These are phyloP conservation scores for Ustilago bromivora DNA, from an alignment of 1,284 basidiomycete genomes.

Conservation along the genomic window DNA sequence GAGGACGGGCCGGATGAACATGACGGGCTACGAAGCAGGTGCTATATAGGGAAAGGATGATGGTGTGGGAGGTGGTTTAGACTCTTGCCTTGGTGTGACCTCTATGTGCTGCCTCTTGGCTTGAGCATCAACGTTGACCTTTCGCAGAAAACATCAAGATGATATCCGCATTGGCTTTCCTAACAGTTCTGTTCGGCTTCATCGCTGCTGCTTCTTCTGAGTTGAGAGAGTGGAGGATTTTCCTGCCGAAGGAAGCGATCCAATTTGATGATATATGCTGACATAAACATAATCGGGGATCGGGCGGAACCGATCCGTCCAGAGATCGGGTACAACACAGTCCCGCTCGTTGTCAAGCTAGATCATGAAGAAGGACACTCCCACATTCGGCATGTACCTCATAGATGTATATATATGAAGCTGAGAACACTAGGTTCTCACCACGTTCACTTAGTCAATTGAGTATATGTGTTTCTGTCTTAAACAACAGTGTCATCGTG, in stretches of 20 bases:
- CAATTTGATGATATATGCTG: not conserved
- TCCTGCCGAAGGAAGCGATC: not conserved
- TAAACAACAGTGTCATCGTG: too few species aligned
- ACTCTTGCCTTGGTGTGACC: not conserved
- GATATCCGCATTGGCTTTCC: not conserved
- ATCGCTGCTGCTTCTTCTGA: not conserved
- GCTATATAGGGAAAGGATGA: not conserved
- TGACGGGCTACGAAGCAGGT: conserved; percentile 5
- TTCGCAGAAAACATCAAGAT: not conserved
- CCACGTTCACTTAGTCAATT: too few species aligned
- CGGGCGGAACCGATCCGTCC: too few species aligned
- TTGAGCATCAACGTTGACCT: not conserved
- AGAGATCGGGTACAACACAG: too few species aligned
- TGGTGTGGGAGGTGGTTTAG: not conserved
- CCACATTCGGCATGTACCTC: too few species aligned
- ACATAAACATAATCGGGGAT: too few species aligned
- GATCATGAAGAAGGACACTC: too few species aligned
- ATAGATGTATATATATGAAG: too few species aligned
- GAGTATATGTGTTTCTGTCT: too few species aligned
- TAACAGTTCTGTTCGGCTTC: not conserved
- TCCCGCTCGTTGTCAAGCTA: too few species aligned
- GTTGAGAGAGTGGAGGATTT: conserved; percentile 3
- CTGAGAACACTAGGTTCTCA: too few species aligned
- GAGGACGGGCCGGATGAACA: conserved; percentile 55
- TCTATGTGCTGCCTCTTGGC: not conserved